Conservation (phyloP, 345 rosid species). For the Cardiospermum halicacabum region DNA sequence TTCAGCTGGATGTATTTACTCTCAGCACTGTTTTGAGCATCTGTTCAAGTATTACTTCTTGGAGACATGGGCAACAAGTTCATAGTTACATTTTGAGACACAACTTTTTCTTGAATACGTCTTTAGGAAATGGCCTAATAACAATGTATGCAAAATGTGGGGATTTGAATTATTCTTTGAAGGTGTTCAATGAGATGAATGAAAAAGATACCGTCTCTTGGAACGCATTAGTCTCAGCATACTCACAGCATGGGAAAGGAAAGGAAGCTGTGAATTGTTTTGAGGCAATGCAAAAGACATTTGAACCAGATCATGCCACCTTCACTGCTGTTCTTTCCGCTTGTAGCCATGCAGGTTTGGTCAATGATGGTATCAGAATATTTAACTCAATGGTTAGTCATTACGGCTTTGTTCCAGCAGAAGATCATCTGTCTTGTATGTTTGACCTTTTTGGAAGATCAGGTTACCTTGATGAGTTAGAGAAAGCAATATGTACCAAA, state of each 20-base stretch:
- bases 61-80: slow-evolving; percentile 50
- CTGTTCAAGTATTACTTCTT: slow-evolving; percentile 44
- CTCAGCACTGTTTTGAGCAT: slow-evolving; percentile 47
- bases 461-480: slow-evolving; percentile 68
- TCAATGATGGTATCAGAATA: slow-evolving; percentile 46
- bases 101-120: slow-evolving; percentile 27
- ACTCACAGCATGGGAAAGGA: slow-evolving; percentile 70
- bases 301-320: slow-evolving; percentile 56
- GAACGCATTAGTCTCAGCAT: slow-evolving; percentile 69
- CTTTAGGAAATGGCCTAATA: slow-evolving; percentile 56
- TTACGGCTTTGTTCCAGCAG: slow-evolving; percentile 36
- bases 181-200: slow-evolving; percentile 44
- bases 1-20: slow-evolving; percentile 50
- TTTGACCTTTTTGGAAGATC: slow-evolving; percentile 74
- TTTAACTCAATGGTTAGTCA: slow-evolving; percentile 48
- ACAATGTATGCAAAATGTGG: slow-evolving; percentile 77
- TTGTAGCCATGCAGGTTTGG: slow-evolving; percentile 71
- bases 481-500: slow-evolving; percentile 32
- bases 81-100: slow-evolving; percentile 48
- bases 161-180: slow-evolving; percentile 36
- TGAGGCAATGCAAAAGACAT: slow-evolving; percentile 40
- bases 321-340: slow-evolving; percentile 64
- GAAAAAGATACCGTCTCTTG: slow-evolving; percentile 58
- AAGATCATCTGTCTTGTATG: slow-evolving; percentile 68
- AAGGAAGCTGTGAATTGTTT: slow-evolving; percentile 44